Evolutionary conservation across 805 yeast genomes (phyloP).

Genomic region (Candida arabinofermentans): DNA sequence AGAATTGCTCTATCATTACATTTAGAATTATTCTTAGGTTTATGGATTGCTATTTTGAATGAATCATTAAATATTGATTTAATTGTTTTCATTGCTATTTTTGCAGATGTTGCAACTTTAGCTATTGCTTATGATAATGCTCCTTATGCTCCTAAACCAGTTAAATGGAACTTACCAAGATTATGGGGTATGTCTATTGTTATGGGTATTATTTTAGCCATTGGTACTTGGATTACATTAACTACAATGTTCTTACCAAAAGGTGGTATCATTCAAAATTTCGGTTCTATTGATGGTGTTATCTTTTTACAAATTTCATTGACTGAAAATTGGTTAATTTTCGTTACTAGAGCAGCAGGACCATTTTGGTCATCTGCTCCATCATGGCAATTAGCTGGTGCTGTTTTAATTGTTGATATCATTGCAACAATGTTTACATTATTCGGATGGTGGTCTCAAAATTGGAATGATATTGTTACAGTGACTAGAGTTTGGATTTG

Average conservation of each 20-base stretch:
- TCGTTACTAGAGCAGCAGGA: slow-evolving; percentile 91
- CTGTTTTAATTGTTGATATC: slow-evolving; percentile 81
- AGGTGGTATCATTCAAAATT: slow-evolving; percentile 91
- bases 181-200: slow-evolving; percentile 90
- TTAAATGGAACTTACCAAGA: slow-evolving; percentile 91
- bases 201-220: slow-evolving; percentile 74
- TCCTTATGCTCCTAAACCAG: slow-evolving; percentile 85
- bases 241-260: slow-evolving; percentile 81
- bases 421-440: slow-evolving; percentile 82
- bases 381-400: slow-evolving; percentile 92
- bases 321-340: slow-evolving; percentile 93
- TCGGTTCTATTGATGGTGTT: slow-evolving; percentile 86
- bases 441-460: slow-evolving; percentile 94
- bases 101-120: slow-evolving; percentile 93
- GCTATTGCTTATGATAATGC: slow-evolving; percentile 72
- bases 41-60: slow-evolving; percentile 92
- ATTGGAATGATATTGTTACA: slow-evolving; percentile 89
- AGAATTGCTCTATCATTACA: slow-evolving; percentile 92
- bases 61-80: slow-evolving; percentile 78
- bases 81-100: slow-evolving; percentile 91
- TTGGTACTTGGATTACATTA: slow-evolving; percentile 88
- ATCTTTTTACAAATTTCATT: slow-evolving; percentile 85
- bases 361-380: slow-evolving; percentile 94
- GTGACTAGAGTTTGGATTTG: slow-evolving; percentile 87
- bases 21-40: slow-evolving; percentile 88